These are phyloP conservation scores for Gossypium anomalum DNA, from an alignment of 345 rosid species.

Conservation along the genomic window DNA sequence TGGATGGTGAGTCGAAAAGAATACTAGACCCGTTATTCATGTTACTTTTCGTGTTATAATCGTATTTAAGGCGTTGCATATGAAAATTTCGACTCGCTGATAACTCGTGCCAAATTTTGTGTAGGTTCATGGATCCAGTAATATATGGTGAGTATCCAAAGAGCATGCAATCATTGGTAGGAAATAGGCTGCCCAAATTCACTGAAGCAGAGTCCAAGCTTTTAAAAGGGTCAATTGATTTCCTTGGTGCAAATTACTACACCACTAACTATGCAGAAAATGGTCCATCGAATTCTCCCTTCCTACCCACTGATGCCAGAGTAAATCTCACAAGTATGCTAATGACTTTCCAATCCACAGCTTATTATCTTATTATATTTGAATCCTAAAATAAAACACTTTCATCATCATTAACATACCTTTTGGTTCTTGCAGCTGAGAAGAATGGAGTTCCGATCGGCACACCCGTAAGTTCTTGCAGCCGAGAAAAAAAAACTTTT, in stretches of 20 bases:
- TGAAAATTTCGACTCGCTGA: too few species aligned
- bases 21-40: not conserved
- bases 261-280: conserved; percentile 30
- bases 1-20: conserved; percentile 19
- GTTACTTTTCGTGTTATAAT: not conserved
- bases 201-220: conserved; percentile 37
- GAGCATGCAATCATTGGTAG: conserved; percentile 40
- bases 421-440: conserved; percentile 18
- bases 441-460: conserved; percentile 39
- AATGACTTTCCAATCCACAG: too few species aligned
- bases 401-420: not conserved
- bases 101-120: not conserved
- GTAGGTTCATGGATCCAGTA: conserved; percentile 51
- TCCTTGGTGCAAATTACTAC: conserved; percentile 42
- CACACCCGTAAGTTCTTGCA: conserved; percentile 21
- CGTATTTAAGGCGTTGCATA: not conserved
- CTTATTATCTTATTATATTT: not conserved
- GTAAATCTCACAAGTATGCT: conserved; percentile 1
- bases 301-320: not conserved
- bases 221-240: conserved; percentile 49
- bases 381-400: not conserved
- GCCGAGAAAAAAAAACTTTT: too few species aligned
- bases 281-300: not conserved
- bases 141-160: conserved; percentile 57
- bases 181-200: conserved; percentile 55